Conservation (phyloP, 495 filamentous ascomycete genomes). For the Usnea hakonensis region DNA sequence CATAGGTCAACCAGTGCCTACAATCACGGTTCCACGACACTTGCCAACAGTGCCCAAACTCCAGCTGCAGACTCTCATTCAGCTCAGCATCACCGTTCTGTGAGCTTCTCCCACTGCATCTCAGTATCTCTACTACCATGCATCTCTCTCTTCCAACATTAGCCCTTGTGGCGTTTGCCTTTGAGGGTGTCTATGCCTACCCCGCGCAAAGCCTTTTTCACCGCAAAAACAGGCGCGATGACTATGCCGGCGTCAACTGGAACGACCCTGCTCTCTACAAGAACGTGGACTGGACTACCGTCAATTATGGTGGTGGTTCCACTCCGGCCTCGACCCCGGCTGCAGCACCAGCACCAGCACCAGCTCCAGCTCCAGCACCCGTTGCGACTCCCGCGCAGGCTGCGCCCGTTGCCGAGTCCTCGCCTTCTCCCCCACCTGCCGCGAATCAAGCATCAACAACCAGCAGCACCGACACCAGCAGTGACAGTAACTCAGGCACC, state of each 20-base stretch:
- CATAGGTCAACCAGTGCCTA: background rate
- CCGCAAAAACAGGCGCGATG: background rate
- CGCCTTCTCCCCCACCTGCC: slow-evolving; percentile 5
- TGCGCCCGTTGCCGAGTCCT: slow-evolving; percentile 8
- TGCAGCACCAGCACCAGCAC: slow-evolving; percentile 6
- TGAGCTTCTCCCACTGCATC: background rate
- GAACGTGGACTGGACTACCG: slow-evolving; percentile 28
- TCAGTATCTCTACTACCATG: background rate
- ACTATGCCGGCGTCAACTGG: slow-evolving; percentile 9
- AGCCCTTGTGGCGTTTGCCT: slow-evolving; percentile 4
- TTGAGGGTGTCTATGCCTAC: background rate
- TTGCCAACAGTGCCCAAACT: background rate
- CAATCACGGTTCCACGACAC: background rate
- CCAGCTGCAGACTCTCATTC: background rate
- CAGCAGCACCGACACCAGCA: slow-evolving; percentile 11
- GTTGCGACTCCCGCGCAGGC: slow-evolving; percentile 22
- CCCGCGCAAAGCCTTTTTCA: background rate
- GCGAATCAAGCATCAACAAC: slow-evolving; percentile 11
- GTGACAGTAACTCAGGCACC: background rate
- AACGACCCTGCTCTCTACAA: slow-evolving; percentile 23
- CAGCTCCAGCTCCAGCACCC: slow-evolving; percentile 18
- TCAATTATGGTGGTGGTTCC: slow-evolving; percentile 23
- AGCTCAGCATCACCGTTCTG: background rate
- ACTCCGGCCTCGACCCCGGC: slow-evolving; percentile 5
- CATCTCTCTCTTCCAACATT: background rate